These are phyloP conservation scores for Kernera saxatilis DNA, from an alignment of 345 rosid genomes.

Conservation along the genomic window DNA sequence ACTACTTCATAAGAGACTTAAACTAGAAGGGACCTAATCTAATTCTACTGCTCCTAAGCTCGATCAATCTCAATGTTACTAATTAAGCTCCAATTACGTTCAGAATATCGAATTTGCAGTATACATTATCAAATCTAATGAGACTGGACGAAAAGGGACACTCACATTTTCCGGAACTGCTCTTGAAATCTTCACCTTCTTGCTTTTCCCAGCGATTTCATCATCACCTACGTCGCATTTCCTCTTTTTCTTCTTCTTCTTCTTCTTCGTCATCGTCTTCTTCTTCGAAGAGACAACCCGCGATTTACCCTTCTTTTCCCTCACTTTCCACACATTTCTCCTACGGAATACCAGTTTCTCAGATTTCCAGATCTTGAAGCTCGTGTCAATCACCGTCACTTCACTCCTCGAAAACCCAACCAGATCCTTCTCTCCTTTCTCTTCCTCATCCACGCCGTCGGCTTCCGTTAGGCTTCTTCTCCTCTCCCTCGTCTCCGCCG, in stretches of 20 bases:
- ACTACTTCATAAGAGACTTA: not conserved
- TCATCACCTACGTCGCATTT: slow-evolving; percentile 38
- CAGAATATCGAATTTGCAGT: not conserved
- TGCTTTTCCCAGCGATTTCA: slow-evolving; percentile 25
- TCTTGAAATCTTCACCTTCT: slow-evolving; percentile 45
- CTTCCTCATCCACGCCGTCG: slow-evolving; percentile 34
- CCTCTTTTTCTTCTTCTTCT: slow-evolving; percentile 35
- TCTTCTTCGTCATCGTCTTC: not conserved
- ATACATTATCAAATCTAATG: not conserved
- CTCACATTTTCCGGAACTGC: slow-evolving; percentile 12
- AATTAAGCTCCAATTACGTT: not conserved
- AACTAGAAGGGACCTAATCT: not conserved
- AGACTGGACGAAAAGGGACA: not conserved
- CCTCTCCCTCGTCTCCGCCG: slow-evolving; percentile 19
- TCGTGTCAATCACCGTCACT: slow-evolving; percentile 90
- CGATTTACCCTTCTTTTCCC: slow-evolving; percentile 73
- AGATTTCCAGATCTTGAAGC: slow-evolving; percentile 71
- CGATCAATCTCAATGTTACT: not conserved
- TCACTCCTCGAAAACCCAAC: slow-evolving; percentile 85
- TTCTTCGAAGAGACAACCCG: slow-evolving; percentile 38
- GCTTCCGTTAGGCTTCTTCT: slow-evolving; percentile 19
- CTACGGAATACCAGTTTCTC: slow-evolving; percentile 75
- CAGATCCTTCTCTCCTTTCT: slow-evolving; percentile 46
- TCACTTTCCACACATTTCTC: slow-evolving; percentile 80
- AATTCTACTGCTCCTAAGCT: not conserved